Conservation (phyloP, 148 eudicot species). For the Mesembryanthemum crystallinum region DNA sequence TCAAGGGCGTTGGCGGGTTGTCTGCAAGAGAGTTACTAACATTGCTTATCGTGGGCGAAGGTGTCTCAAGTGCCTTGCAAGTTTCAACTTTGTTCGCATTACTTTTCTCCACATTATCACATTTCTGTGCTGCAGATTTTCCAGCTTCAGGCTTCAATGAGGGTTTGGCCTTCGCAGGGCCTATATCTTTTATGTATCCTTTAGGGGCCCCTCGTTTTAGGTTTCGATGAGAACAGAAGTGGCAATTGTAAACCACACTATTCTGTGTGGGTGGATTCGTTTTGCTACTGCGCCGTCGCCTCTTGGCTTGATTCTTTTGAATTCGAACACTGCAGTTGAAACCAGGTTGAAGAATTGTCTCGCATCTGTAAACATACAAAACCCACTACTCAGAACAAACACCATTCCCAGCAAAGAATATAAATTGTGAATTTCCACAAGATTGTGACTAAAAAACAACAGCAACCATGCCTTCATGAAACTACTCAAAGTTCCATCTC, state of each 20-base stretch:
- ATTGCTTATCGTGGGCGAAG: slow-evolving; percentile 21
- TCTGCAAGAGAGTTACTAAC: slow-evolving; percentile 8
- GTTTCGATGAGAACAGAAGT: slow-evolving; percentile 68
- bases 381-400: background rate
- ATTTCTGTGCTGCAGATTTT: slow-evolving; percentile 13
- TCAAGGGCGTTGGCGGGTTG: slow-evolving; percentile 38
- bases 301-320: slow-evolving; percentile 56
- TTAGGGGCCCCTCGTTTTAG: slow-evolving; percentile 71
- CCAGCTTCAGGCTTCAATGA: slow-evolving; percentile 17
- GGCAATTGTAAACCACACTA: slow-evolving; percentile 63
- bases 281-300: slow-evolving; percentile 33
- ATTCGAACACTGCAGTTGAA: slow-evolving; percentile 71
- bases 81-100: slow-evolving; percentile 9
- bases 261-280: slow-evolving; percentile 38
- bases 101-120: slow-evolving; percentile 15
- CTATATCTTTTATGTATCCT: slow-evolving; percentile 55
- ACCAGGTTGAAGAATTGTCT: slow-evolving; percentile 79
- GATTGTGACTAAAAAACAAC: no score
- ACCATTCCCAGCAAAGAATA: background rate
- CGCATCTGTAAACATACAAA: slow-evolving; percentile 51
- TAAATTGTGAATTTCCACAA: background rate
- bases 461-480: no score
- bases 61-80: slow-evolving; percentile 20
- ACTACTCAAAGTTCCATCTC: background rate
- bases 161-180: slow-evolving; percentile 46